Evolutionary conservation across 352 stramenopile species (phyloP).

Genomic region (Phytophthora tentaculata): DNA sequence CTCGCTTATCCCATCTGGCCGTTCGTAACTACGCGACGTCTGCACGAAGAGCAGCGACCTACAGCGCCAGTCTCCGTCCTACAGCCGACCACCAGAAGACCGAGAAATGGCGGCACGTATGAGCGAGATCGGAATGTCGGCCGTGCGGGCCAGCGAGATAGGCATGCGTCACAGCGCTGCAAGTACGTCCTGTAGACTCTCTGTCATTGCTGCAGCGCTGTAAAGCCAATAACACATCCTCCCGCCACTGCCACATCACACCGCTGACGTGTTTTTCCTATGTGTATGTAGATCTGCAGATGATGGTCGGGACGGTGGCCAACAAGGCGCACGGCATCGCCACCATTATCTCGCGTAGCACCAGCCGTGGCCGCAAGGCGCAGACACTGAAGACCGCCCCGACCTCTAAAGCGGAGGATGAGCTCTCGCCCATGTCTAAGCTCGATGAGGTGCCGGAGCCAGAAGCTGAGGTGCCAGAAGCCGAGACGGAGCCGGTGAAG

Average conservation of each 20-base stretch:
- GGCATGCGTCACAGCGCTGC: constrained; percentile 47
- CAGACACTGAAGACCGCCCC: constrained; percentile 32
- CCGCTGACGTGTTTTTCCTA: constrained; percentile 28
- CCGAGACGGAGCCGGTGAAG: constrained; percentile 13
- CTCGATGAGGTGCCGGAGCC: constrained; percentile 25
- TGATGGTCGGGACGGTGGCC: constrained; percentile 39
- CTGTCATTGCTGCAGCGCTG: not conserved
- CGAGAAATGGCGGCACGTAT: constrained; percentile 39
- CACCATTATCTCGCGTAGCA: constrained; percentile 33
- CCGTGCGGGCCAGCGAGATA: constrained; percentile 44
- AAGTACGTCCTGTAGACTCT: constrained; percentile 23
- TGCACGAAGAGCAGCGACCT: constrained; percentile 17
- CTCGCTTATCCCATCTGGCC: constrained; percentile 32
- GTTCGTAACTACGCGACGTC: constrained; percentile 23
- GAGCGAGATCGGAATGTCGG: constrained; percentile 43
- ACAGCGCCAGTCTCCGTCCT: constrained; percentile 20
- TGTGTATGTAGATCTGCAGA: constrained; percentile 40
- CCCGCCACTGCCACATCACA: constrained; percentile 10
- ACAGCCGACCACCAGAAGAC: not conserved
- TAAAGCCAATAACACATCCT: constrained; percentile 22
- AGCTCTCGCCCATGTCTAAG: constrained; percentile 37
- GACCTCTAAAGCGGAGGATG: constrained; percentile 33
- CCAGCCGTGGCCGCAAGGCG: constrained; percentile 20
- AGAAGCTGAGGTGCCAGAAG: constrained; percentile 29
- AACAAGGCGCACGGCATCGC: constrained; percentile 39